These are phyloP conservation scores for Leccinum uliginosum DNA, from an alignment of 768 basidiomycete species.

Conservation along the genomic window DNA sequence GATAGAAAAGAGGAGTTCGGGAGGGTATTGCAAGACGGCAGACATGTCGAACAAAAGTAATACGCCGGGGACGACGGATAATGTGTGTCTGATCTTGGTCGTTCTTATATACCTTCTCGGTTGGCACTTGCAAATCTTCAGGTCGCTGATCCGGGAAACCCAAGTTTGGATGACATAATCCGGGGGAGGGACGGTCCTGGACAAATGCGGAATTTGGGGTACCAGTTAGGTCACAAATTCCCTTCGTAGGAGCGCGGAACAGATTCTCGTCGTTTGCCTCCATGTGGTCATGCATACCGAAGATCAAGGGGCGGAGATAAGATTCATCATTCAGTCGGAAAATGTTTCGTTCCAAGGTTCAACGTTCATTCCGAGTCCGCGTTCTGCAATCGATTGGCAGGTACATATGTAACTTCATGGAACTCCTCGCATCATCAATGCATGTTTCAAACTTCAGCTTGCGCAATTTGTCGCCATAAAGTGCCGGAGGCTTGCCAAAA, in stretches of 20 bases:
- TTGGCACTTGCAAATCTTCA: conserved; percentile 3
- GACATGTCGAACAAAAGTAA: conserved; percentile 12
- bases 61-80: not conserved
- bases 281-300: not conserved
- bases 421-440: not conserved
- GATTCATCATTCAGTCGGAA: not conserved
- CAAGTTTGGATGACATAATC: conserved; percentile 16
- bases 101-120: conserved; percentile 6
- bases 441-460: conserved; percentile 8
- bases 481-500: not conserved
- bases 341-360: not conserved
- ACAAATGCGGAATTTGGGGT: conserved; percentile 7
- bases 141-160: not conserved
- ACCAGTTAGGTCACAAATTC: not conserved
- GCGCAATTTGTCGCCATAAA: not conserved
- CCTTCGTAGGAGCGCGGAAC: not conserved
- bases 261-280: not conserved
- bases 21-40: conserved; percentile 49
- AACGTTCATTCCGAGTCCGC: not conserved
- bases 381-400: not conserved
- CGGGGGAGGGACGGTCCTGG: conserved; percentile 10
- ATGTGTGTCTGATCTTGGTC: not conserved
- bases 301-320: not conserved
- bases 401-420: not conserved
- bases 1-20: conserved; percentile 68